Base-by-base conservation (phyloP, 139 green algal species). In the Chlorella sp. region DNA sequence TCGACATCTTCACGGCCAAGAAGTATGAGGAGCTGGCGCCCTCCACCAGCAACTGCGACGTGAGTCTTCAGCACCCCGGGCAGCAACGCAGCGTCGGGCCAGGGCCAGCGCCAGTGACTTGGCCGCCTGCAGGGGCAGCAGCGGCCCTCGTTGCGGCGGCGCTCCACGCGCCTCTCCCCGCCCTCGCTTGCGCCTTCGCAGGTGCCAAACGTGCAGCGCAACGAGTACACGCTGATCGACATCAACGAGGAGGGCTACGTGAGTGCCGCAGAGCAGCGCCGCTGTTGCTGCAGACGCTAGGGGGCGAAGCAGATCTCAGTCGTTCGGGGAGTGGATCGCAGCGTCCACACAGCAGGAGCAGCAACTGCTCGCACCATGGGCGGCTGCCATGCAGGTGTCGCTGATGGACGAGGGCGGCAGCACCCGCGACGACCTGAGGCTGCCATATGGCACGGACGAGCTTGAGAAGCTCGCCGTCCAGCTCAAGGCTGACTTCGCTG, bases 1-100 rank as follows among this genome's bases (percentile, higher is more conserved):
- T 96, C 51, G 95, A 98, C 77, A 98, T 99, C 76, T 99, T 98
- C 91, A 98, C 92, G 35, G 85, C 85, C 79, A 99, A 98, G 92
- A 99, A 99, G 86, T 88, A 96, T 72, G 96, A 99, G 82, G 94
- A 98, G 70, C 92, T 99, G 85, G 90, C 88, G 5, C 93, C 94
- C 62, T 98, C 96, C 23, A 96, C 94, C 35, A 93, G 98, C 89
- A 99, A 99, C 85, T 92, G 88, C 70, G 94, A 98, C 59, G 95
- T 95, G 62, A 74, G 84, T 79, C 27, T 67, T 3, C 42, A 55
- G 17, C n/a, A n/a, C n/a, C n/a, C n/a, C n/a, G n/a, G n/a, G n/a
- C n/a, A n/a, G n/a, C n/a, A n/a, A n/a, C n/a, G n/a, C n/a, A n/a
- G n/a, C n/a, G n/a, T n/a, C n/a, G n/a, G n/a, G n/a, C n/a, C n/a